Percentiles rank a stretch among this genome's conserved stretches.
phyloP scores from a whole-genome alignment of 1,284 basidiomycete genomes.

The Malassezia sp. region DNA sequence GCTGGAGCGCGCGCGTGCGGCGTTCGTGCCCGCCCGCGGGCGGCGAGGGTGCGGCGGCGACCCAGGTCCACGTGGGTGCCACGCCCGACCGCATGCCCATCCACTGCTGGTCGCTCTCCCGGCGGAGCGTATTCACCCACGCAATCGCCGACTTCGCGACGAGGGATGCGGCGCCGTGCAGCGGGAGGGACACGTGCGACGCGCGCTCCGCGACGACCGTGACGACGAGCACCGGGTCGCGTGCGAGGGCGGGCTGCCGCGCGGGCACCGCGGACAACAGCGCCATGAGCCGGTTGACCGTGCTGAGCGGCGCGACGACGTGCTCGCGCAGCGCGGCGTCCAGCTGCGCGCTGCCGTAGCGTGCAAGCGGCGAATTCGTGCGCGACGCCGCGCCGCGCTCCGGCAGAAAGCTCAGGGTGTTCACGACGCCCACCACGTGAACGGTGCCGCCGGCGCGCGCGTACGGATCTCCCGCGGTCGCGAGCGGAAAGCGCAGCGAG shows the following conservation, averaged over 20 bases:
- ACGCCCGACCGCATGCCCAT: conserved; percentile 22
- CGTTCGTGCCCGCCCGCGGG: background rate
- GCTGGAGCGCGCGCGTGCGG: background rate
- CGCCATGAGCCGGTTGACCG: conserved; percentile 22
- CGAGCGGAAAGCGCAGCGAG: conserved; percentile 36
- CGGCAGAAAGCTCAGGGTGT: conserved; percentile 31
- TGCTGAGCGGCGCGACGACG: conserved; percentile 28
- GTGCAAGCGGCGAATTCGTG: conserved; percentile 14
- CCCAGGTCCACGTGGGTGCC: conserved; percentile 22
- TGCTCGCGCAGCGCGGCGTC: conserved; percentile 25
- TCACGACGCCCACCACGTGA: conserved; percentile 33
- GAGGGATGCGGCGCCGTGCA: conserved; percentile 25
- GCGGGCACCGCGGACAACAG: conserved; percentile 24
- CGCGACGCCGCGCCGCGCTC: conserved; percentile 13
- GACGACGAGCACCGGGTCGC: conserved; percentile 19
- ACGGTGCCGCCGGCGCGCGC: conserved; percentile 35
- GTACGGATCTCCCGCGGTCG: conserved; percentile 42
- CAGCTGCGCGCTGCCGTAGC: conserved; percentile 11
- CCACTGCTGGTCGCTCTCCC: conserved; percentile 26
- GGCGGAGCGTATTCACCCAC: conserved; percentile 25
- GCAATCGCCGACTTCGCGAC: conserved; percentile 28
- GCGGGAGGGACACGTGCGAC: conserved; percentile 21
- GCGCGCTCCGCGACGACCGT: conserved; percentile 26
- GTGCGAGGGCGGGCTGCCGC: conserved; percentile 13
- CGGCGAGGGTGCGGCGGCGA: background rate